These are phyloP conservation scores for Nannizziopsis barbatae DNA, from an alignment of 2,329 filamentous ascomycete genomes.

Conservation along the genomic window DNA sequence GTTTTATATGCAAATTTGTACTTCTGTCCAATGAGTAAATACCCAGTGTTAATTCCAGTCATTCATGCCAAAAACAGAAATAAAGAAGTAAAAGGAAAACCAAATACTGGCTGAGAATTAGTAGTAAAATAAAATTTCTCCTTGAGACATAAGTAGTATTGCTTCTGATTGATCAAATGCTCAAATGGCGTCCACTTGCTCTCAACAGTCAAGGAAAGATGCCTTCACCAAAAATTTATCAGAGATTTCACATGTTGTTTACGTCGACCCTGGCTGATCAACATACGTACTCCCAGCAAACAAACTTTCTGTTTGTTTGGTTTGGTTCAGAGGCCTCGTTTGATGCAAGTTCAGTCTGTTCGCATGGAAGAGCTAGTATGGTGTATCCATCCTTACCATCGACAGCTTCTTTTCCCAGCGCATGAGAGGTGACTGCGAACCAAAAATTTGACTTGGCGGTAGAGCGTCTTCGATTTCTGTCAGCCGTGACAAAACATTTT, in stretches of 20 bases:
- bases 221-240: background rate
- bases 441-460: constrained; percentile 18
- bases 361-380: constrained; percentile 19
- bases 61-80: no score
- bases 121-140: no score
- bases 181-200: no score
- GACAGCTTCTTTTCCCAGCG: constrained; percentile 28
- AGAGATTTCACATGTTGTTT: background rate
- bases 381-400: constrained; percentile 34
- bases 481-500: background rate
- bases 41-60: no score
- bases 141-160: no score
- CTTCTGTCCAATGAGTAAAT: no score
- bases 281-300: constrained; percentile 35
- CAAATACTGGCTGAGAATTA: no score
- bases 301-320: constrained; percentile 14
- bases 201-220: no score
- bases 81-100: no score
- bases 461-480: constrained; percentile 8
- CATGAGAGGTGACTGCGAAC: constrained; percentile 27
- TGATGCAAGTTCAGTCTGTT: background rate
- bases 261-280: constrained; percentile 20
- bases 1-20: no score
- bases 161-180: no score
- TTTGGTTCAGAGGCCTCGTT: background rate